phyloP scores from a whole-genome alignment of 2,329 filamentous ascomycete species.

The Penicillium corylophilum region DNA sequence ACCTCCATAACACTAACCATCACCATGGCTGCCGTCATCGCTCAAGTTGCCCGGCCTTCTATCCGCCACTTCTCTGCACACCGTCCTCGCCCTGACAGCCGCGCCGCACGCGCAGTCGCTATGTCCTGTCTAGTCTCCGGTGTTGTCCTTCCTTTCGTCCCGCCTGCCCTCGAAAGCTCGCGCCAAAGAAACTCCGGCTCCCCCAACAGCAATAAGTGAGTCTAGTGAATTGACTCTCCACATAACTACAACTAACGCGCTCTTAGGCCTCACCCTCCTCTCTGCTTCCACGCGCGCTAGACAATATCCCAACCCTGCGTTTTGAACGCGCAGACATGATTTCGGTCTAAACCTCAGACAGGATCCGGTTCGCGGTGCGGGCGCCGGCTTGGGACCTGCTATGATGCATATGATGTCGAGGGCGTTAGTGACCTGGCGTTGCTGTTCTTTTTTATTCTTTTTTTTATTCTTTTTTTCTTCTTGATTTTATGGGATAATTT shows the following conservation, averaged over 20 bases:
- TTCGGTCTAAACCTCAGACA: background rate
- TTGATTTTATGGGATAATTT: background rate
- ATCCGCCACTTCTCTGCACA: constrained; percentile 48
- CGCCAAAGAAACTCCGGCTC: constrained; percentile 41
- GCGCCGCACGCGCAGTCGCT: constrained; percentile 41
- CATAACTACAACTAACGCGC: constrained; percentile 5
- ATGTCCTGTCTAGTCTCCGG: constrained; percentile 44
- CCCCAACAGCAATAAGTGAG: constrained; percentile 41
- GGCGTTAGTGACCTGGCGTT: constrained; percentile 20
- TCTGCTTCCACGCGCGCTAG: constrained; percentile 45
- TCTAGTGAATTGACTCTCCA: background rate
- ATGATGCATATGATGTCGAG: constrained; percentile 18
- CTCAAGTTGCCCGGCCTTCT: constrained; percentile 34
- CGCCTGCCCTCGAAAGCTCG: constrained; percentile 48
- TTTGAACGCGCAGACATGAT: background rate
- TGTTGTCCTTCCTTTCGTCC: constrained; percentile 47
- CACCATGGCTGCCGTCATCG: constrained; percentile 20
- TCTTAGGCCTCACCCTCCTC: constrained; percentile 38
- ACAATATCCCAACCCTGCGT: background rate
- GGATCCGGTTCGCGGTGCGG: constrained; percentile 11
- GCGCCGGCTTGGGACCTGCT: constrained; percentile 7
- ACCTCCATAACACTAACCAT: background rate
- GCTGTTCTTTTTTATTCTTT: background rate
- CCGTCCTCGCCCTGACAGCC: constrained; percentile 40
- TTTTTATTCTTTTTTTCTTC: background rate